Base-by-base conservation (phyloP, 2,329 filamentous ascomycete genomes). In the Xylaria sp. region DNA sequence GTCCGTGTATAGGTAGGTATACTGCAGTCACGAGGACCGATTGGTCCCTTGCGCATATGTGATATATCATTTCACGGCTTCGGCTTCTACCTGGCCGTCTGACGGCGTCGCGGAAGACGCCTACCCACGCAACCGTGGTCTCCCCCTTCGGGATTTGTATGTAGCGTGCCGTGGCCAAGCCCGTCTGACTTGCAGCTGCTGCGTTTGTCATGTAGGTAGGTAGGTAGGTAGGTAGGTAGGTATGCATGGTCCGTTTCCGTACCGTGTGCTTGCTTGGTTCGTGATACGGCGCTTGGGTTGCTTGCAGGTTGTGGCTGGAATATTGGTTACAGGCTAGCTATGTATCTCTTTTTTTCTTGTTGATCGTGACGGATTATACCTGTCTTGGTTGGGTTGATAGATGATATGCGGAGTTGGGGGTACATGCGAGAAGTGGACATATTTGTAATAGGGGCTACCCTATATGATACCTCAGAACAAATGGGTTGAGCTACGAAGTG, bases 1-100 rank as follows among this genome's bases (percentile, higher is more conserved):
- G 13, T 40, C 36, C 4, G 10, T 38, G 10, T 38, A 23, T 23
- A 5, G 6, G 33, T 38, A 38, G 3, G 2, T 11, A 40, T 60
- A 28, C 48, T 59, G 49, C 57, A 53, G 46, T 58, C 42, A 44
- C 61, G 57, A 57, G 48, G 56, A 57, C 57, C 66, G 61, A 68
- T 56, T 65, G 56, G 48, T 40, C 26, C 38, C 57, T 3, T 23
- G 2, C 9, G 60, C 33, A 23, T 38, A 36, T 31, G 40, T 33
- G 42, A 42, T 28, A 46, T 58, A 56, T 59, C 61, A 31, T 36
- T 23, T 23, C 54, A n/a, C 56, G 23, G 17, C 26, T 51, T 20
- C 38, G 23, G 17, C 26, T 51, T 20, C 38, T 15, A 10, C 33
- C 7, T 17, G 6, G 10, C 46, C 46, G 46, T 49, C 46, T 49